Evolutionary conservation across 2,329 filamentous ascomycete genomes (phyloP), one percentile per base, ranked within the genome.

Genomic region (Alternaria sp.): DNA sequence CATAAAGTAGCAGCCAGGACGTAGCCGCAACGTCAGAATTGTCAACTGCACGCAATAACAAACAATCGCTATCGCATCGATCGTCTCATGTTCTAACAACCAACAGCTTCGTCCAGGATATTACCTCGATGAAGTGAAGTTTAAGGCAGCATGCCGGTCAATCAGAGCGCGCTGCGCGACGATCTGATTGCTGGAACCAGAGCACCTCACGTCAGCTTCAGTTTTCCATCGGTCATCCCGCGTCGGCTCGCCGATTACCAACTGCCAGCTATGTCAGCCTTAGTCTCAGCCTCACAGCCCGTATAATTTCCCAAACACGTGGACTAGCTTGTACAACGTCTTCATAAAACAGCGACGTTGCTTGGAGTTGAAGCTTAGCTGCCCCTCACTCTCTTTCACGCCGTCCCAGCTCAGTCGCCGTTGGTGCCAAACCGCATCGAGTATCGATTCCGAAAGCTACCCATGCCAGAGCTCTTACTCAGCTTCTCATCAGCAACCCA

Each of bases 381-480:
- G 34, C 34, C 4, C 32, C 32, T 36, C 9, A 16, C 28, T 49
- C 7, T 48, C 30, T 14, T 16, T 0, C 20, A 28, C 30, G 1
- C 18, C 28, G 20, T 18, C 46, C 46, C 4, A 11, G 20, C 14
- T 2, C 12, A n/a, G 20, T 34, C 30, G 30, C 20, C 10, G 14
- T 20, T 50, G 10, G 30, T 12, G 20, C 32, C 32, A 50, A 43
- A 50, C 46, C 46, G 22, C 46, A 38, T 50, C 8, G 32, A 36
- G 46, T 50, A 50, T 36, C 46, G 32, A 50, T 36, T 3, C 30
- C 46, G 46, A 22, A 50, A 49, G 30, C 30, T 49, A 49, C 46
- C 46, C 57, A 45, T 57, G 52, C 32, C 53, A 22, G 30, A 57
- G 52, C 55, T 34, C 38, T 60, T 60, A 56, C 52, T 60, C 45